Evolutionary conservation across 2,329 filamentous ascomycete genomes (phyloP).

Genomic region (Endoconidiophora laricicola): DNA sequence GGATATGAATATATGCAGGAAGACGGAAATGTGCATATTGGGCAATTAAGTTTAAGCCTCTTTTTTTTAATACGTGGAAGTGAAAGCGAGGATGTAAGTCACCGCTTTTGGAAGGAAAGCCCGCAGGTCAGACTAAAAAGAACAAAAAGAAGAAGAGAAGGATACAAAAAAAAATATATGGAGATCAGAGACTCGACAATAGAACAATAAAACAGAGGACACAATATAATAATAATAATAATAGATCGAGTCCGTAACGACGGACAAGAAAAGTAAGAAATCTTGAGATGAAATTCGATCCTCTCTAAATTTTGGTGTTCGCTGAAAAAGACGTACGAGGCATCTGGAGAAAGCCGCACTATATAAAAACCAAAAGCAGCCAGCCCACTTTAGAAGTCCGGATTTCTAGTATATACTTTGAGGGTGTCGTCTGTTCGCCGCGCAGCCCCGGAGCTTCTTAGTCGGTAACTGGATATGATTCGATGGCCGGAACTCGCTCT

Average conservation of each 20-base stretch:
- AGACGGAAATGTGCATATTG: conserved; percentile 21
- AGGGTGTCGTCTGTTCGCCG: neutral
- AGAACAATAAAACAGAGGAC: neutral
- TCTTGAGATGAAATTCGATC: neutral
- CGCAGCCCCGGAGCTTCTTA: neutral
- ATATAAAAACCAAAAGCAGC: neutral
- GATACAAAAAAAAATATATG: neutral
- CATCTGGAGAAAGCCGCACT: no score
- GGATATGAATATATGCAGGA: conserved; percentile 21
- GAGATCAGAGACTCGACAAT: neutral
- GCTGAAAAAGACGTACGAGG: no score
- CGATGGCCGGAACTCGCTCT: neutral
- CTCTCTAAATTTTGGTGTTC: no score
- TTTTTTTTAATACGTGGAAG: neutral
- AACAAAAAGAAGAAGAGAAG: neutral
- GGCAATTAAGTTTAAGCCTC: neutral
- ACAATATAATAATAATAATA: neutral
- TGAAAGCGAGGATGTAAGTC: neutral
- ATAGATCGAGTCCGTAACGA: neutral
- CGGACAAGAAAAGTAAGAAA: neutral
- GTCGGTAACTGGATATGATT: neutral
- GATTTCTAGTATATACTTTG: neutral
- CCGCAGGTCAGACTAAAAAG: neutral
- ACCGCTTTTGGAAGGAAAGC: neutral
- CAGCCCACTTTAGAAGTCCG: neutral